A percentile compares a stretch with the other conserved stretches of the same genome.
Evolutionary conservation across 495 filamentous ascomycete genomes (phyloP).

Genomic region (Cairneyella variabilis): DNA sequence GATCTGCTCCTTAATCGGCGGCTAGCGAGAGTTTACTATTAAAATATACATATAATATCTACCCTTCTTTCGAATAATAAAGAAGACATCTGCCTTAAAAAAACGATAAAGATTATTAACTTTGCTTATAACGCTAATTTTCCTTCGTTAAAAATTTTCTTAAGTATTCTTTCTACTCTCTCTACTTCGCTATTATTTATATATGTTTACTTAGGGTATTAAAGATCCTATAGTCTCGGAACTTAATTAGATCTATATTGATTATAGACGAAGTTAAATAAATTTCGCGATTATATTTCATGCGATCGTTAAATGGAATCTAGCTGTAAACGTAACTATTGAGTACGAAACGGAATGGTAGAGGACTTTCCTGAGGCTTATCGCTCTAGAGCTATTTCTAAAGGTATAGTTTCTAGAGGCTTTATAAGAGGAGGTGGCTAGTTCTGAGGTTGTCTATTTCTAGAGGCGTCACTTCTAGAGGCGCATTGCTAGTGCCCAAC

Average conservation of each 20-base stretch:
- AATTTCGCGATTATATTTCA: too few species aligned
- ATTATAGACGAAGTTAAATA: too few species aligned
- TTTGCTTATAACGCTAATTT: conserved; percentile 19
- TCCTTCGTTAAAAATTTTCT: conserved; percentile 21
- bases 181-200: conserved; percentile 2
- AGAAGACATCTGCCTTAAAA: conserved; percentile 14
- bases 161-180: conserved; percentile 7
- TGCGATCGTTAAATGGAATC: too few species aligned
- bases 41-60: conserved; percentile 24
- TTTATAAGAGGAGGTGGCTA: too few species aligned
- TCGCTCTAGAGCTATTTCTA: too few species aligned
- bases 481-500: too few species aligned
- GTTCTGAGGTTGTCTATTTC: too few species aligned
- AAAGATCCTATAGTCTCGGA: background rate
- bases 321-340: too few species aligned
- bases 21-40: conserved; percentile 20
- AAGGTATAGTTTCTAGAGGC: too few species aligned
- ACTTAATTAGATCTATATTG: background rate
- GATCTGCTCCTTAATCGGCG: conserved; percentile 17
- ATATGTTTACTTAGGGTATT: conserved; percentile 1
- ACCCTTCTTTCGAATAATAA: conserved; percentile 22
- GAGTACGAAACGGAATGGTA: too few species aligned
- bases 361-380: too few species aligned
- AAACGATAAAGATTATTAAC: conserved; percentile 17
- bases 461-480: too few species aligned